phyloP scores from a whole-genome alignment of 768 basidiomycete species.

The Dioszegia crocea region DNA sequence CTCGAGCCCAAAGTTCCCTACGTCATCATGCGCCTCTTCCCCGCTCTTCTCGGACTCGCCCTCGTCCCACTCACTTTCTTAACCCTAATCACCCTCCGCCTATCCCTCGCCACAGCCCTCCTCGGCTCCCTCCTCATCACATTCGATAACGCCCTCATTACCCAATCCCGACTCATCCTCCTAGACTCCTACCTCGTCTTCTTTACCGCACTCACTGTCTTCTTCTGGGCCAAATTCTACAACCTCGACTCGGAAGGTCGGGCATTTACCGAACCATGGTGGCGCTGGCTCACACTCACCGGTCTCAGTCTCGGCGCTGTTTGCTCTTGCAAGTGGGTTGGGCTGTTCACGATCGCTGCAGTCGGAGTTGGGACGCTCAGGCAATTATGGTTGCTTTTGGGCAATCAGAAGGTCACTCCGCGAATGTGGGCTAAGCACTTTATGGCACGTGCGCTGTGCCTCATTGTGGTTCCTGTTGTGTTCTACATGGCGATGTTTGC shows the following conservation, averaged over 20 bases:
- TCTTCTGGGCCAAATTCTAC: constrained; percentile 83
- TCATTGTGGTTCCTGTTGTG: constrained; percentile 74
- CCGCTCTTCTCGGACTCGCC: constrained; percentile 79
- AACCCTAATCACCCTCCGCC: constrained; percentile 86
- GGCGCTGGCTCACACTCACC: constrained; percentile 82
- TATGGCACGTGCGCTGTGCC: constrained; percentile 77
- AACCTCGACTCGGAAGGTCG: constrained; percentile 68
- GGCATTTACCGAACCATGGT: constrained; percentile 80
- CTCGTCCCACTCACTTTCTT: constrained; percentile 88
- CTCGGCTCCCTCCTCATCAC: constrained; percentile 86
- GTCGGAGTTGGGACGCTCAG: constrained; percentile 76
- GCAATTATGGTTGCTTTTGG: constrained; percentile 85
- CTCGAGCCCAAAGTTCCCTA: constrained; percentile 73
- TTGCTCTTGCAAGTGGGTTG: constrained; percentile 95
- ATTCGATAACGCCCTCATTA: constrained; percentile 93
- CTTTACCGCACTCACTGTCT: constrained; percentile 85
- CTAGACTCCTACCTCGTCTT: constrained; percentile 98
- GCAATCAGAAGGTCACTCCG: constrained; percentile 74
- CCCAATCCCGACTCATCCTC: constrained; percentile 93
- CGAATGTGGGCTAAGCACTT: constrained; percentile 78
- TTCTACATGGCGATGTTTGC: constrained; percentile 98
- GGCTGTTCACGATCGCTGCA: constrained; percentile 94
- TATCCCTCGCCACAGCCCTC: constrained; percentile 84
- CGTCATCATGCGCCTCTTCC: constrained; percentile 94
- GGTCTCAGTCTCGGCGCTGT: constrained; percentile 90